Conservation (phyloP, 345 rosid genomes). For the Lepidium didymum region DNA sequence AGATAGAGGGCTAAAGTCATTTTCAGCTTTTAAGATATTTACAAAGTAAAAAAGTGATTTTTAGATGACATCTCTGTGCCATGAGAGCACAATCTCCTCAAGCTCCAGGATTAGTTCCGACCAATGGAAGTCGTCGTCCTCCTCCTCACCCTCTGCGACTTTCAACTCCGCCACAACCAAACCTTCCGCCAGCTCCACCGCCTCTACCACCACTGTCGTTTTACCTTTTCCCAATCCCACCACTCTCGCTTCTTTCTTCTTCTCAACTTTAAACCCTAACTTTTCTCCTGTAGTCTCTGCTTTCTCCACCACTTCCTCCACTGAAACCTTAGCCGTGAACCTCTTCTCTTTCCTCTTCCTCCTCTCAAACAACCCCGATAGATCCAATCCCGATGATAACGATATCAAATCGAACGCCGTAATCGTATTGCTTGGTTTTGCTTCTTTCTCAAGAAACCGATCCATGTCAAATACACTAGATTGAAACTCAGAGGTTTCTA, state of each 20-base stretch:
- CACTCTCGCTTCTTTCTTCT: conserved; percentile 37
- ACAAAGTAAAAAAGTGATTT: neutral
- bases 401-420: conserved; percentile 79
- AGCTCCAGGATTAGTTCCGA: conserved; percentile 50
- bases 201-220: conserved; percentile 43
- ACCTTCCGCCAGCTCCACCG: conserved; percentile 39
- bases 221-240: conserved; percentile 60
- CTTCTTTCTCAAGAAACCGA: conserved; percentile 6
- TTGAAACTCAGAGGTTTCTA: neutral
- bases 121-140: conserved; percentile 42
- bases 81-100: conserved; percentile 51
- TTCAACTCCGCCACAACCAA: conserved; percentile 52
- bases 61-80: conserved; percentile 41
- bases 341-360: conserved; percentile 45
- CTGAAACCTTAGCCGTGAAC: conserved; percentile 43
- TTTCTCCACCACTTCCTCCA: conserved; percentile 49
- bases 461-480: neutral
- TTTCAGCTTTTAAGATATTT: neutral
- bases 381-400: conserved; percentile 58
- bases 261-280: conserved; percentile 60
- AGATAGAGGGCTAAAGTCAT: neutral
- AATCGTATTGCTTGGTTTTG: conserved; percentile 11
- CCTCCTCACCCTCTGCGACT: conserved; percentile 40
- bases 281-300: conserved; percentile 51
- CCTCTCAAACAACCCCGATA: conserved; percentile 57